Evolutionary conservation across 352 stramenopile species (phyloP).

Genomic region (Phytophthora pini): DNA sequence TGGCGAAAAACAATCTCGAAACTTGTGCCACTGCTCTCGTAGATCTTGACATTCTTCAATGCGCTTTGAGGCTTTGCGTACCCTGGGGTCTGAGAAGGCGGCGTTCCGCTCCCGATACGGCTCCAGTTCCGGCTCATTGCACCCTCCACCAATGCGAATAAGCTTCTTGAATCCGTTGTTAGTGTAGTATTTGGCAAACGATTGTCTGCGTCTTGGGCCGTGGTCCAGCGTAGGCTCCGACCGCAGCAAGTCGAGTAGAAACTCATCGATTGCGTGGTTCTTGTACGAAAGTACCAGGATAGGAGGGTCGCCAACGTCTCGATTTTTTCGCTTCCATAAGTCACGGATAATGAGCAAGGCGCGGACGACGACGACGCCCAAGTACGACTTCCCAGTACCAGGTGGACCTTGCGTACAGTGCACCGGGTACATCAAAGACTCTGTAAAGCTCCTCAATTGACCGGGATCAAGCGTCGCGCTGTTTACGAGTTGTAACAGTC

Average conservation of each 20-base stretch:
- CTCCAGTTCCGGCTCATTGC: conserved; percentile 60
- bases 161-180: conserved; percentile 48
- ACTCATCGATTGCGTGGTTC: conserved; percentile 90
- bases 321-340: conserved; percentile 73
- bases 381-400: conserved; percentile 91
- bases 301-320: conserved; percentile 68
- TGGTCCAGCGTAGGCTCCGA: conserved; percentile 49
- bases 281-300: conserved; percentile 91
- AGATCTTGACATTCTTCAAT: conserved; percentile 45
- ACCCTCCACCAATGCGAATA: conserved; percentile 72
- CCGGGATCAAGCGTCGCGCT: conserved; percentile 69
- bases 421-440: conserved; percentile 78
- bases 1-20: conserved; percentile 39
- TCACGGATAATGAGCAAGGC: conserved; percentile 79
- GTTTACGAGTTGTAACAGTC: conserved; percentile 52
- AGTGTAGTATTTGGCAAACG: conserved; percentile 34
- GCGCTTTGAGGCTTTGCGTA: conserved; percentile 24
- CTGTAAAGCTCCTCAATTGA: conserved; percentile 78
- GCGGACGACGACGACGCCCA: conserved; percentile 84
- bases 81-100: conserved; percentile 32
- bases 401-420: conserved; percentile 89
- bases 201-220: conserved; percentile 1
- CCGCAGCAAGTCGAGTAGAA: conserved; percentile 78
- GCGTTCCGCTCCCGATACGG: conserved; percentile 51
- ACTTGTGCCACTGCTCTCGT: conserved; percentile 44